Conservation (phyloP, 345 rosid genomes). For the Pelargonium nanum region DNA sequence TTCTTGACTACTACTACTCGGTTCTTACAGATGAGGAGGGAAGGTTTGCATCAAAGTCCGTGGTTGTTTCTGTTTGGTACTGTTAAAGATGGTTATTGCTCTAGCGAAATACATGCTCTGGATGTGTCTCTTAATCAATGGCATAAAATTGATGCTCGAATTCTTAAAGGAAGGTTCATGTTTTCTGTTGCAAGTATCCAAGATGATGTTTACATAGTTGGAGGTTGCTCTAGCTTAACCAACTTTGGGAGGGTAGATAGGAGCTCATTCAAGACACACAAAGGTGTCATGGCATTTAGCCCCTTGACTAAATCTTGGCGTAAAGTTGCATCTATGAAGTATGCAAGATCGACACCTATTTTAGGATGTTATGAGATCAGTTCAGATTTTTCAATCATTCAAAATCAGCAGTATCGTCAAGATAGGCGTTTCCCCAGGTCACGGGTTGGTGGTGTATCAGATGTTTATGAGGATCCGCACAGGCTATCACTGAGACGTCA, state of each 20-base stretch:
- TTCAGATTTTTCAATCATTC: conserved; percentile 40
- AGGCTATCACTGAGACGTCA: conserved; percentile 78
- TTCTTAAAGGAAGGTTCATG: conserved; percentile 76
- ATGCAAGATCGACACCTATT: conserved; percentile 74
- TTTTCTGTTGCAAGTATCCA: conserved; percentile 63
- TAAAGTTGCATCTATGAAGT: conserved; percentile 69
- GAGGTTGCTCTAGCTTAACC: conserved; percentile 74
- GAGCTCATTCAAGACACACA: conserved; percentile 75
- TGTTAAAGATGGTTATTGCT: conserved; percentile 70
- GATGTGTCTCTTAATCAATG: conserved; percentile 70
- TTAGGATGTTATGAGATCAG: conserved; percentile 63
- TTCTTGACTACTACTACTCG: conserved; percentile 55
- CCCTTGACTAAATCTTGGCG: conserved; percentile 79
- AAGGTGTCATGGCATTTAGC: conserved; percentile 66
- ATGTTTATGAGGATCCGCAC: conserved; percentile 95
- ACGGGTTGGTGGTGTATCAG: conserved; percentile 60
- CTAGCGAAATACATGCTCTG: conserved; percentile 68
- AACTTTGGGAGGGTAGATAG: conserved; percentile 62
- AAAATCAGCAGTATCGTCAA: conserved; percentile 48
- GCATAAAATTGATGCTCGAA: conserved; percentile 60
- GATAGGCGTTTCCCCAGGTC: conserved; percentile 65
- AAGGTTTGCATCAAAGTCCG: conserved; percentile 58
- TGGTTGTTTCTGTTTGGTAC: conserved; percentile 89
- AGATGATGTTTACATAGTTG: conserved; percentile 72
- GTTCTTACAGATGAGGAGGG: conserved; percentile 64